Base-by-base conservation (phyloP, 345 rosid genomes). In the Bruguiera sexangula region DNA sequence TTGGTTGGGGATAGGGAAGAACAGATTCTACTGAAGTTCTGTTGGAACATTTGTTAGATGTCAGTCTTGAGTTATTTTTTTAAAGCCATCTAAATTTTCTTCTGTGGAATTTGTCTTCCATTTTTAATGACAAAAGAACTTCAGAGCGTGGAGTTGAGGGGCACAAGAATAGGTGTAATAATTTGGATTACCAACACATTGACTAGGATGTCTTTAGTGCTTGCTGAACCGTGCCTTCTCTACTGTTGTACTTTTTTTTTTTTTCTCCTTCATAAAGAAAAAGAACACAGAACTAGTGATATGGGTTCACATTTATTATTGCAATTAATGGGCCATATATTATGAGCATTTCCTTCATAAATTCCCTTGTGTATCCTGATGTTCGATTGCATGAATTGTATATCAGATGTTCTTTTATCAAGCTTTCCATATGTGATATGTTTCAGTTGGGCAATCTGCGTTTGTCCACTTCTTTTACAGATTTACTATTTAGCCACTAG, bases 1-100 rank as follows among this genome's bases (percentile, higher is more conserved):
- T 59, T 67, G 80, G 67, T 63, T 74, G 65, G 79, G 83, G 76
- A 76, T 62, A 62, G 75, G 82, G 80, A 10, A 26, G 79, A 84
- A 80, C 84, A 76, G 81, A 62, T 84, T 82, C 83, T 68, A 77
- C 86, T 85, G 80, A 76, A 84, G 87, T 79, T 79, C 82, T 80
- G 80, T 70, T 74, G 76, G 78, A 79, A 78, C 73, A 79, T 82
- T 79, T 56, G 75, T 53, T 76, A 66, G 73, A 75, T 69, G 79
- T 76, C 76, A 63, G 31, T 79, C 82, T 82, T 79, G 78, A 66
- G 85, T 61, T 69, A 24, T 69, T 66, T 46, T 61, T 67, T 69
- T 68, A 57, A 71, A 61, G 29, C 60, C 54, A 57, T 74, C 76
- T 65, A 64, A 74, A 74, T 52, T 76, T 76, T 78, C 83, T 74